Percentiles rank a stretch among this genome's conserved stretches.
Conservation (phyloP, 495 filamentous ascomycete genomes). For the Pyronema omphalodes region DNA sequence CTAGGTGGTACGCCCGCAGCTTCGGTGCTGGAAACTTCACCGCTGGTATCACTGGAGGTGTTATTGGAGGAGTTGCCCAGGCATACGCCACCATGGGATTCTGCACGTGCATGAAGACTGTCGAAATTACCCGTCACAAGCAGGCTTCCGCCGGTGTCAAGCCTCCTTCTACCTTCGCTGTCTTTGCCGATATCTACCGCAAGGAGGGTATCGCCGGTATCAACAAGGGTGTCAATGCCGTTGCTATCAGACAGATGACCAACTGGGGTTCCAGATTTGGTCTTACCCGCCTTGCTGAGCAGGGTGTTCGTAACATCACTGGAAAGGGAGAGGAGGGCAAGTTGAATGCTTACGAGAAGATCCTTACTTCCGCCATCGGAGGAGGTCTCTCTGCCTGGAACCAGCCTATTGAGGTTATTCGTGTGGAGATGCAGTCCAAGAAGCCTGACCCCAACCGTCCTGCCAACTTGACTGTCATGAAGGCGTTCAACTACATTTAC, state of each 20-base stretch:
- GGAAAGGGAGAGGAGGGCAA: conserved; percentile 63
- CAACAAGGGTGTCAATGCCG: conserved; percentile 95
- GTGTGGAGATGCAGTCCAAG: conserved; percentile 99
- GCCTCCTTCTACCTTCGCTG: conserved; percentile 70
- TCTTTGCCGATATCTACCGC: conserved; percentile 94
- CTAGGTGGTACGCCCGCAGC: conserved; percentile 52
- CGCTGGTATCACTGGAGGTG: conserved; percentile 76
- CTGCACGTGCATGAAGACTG: conserved; percentile 99
- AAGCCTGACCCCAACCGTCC: conserved; percentile 91
- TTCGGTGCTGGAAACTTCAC: conserved; percentile 73
- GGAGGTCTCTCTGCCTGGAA: conserved; percentile 96
- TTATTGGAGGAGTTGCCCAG: conserved; percentile 87
- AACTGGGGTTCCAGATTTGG: conserved; percentile 98
- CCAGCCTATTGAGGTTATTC: conserved; percentile 98
- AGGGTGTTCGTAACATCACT: conserved; percentile 61
- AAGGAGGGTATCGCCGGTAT: conserved; percentile 89
- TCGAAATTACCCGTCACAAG: conserved; percentile 98
- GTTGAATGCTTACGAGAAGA: conserved; percentile 68
- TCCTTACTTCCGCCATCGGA: conserved; percentile 68
- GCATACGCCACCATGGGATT: conserved; percentile 99
- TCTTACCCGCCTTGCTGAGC: conserved; percentile 74
- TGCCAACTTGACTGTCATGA: conserved; percentile 93
- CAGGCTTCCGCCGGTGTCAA: conserved; percentile 64
- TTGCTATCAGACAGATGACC: conserved; percentile 95
- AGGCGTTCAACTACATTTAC: conserved; percentile 88